Evolutionary conservation across 129 eudicot species (phyloP), one percentile per base, ranked within the genome.

Genomic region (Cynara cardunculus): DNA sequence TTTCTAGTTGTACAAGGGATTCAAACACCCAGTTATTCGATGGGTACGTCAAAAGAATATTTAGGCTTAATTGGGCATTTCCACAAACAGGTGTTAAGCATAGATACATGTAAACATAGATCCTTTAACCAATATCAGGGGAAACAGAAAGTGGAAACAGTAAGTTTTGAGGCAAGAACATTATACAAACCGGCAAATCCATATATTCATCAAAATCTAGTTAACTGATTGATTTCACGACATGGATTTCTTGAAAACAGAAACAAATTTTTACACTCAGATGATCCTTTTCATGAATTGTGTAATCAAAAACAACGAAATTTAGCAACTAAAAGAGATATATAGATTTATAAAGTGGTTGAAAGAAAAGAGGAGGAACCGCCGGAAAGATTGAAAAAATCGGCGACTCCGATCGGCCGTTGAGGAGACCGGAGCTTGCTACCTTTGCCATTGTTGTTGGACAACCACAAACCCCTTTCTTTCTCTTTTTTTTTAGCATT

Each of bases 61-160:
- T 68, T 61, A 3, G 76, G 25, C 10, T 71, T 5, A 64, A 28
- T 37, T 83, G 49, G 71, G 79, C 86, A 71, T 83, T 77, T 83
- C 41, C 21, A 77, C 86, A 77, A 83, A 83, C 83, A 83, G 9
- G 11, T 71, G 82, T 74, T 78, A 74, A 9, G 74, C 82, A 77
- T 12, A 19, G 25, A 69, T 35, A 69, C 19, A n/a, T n/a, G n/a
- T n/a, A n/a, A 46, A n/a, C 76, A 80, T 59, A 34, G 14, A 34
- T 80, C 6, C 11, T n/a, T 16, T 25, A 24, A 37, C 65, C 25
- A 2, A 19, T 8, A 65, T 28, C 31, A 28, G 3, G 3, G 31
- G 3, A 28, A 28, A 28, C 31, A 28, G 77, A 32, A 56, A 71
- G 39, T 70, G 25, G 67, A 53, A 44, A 26, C 44, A 18, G 19